Conservation (phyloP, 495 filamentous ascomycete species). For the Darksidea phi region DNA sequence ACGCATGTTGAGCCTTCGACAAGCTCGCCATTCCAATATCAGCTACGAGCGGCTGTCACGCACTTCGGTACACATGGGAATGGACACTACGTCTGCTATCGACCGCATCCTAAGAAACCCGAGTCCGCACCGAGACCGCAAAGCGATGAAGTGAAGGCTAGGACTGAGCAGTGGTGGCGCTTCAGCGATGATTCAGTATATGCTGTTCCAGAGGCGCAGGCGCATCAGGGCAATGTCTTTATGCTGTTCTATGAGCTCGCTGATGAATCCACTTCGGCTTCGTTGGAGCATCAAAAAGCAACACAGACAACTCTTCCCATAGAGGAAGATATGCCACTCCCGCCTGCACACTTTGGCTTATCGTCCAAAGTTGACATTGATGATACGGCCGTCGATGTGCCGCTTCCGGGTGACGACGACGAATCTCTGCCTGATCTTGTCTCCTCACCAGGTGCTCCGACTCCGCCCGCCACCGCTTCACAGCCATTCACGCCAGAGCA, state of each 20-base stretch:
- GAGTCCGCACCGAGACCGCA: constrained; percentile 32
- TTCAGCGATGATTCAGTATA: constrained; percentile 82
- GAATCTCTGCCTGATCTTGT: neutral
- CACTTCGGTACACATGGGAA: constrained; percentile 91
- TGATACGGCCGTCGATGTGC: neutral
- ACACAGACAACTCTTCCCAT: neutral
- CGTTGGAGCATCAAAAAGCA: neutral
- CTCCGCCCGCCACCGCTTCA: neutral
- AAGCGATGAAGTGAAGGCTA: constrained; percentile 9
- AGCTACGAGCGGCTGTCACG: constrained; percentile 79
- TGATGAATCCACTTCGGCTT: constrained; percentile 1
- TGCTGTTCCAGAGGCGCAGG: constrained; percentile 67
- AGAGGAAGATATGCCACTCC: constrained; percentile 2
- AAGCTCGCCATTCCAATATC: constrained; percentile 53
- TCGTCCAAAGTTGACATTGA: neutral
- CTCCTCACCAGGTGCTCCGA: neutral
- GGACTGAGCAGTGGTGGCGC: constrained; percentile 67
- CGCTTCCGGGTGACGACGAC: constrained; percentile 2
- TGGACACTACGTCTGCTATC: constrained; percentile 92
- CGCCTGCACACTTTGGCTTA: neutral
- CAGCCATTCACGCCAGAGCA: neutral
- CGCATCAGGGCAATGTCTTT: constrained; percentile 80
- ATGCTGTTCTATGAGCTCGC: constrained; percentile 89
- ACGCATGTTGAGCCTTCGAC: neutral
- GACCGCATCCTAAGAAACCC: constrained; percentile 55